Evolutionary conservation across 148 eudicot species (phyloP), one percentile per base, ranked within the genome.

Genomic region (Cornus florida): DNA sequence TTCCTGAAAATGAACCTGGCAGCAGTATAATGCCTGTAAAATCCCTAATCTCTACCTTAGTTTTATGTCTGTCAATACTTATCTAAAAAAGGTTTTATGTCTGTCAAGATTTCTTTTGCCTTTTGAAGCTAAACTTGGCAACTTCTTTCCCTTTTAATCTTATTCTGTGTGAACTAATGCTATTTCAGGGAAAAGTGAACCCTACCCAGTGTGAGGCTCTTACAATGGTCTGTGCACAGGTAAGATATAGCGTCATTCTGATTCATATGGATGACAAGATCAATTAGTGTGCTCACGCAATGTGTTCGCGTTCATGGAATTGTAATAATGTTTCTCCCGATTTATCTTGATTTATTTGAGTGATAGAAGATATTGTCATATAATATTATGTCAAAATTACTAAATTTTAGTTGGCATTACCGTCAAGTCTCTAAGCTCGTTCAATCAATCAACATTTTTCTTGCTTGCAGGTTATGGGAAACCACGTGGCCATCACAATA

Each of bases 21-120:
- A 96, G 99, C 98, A 96, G 99, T 84, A 96, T 96, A 78, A 96
- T 96, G 99, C 99, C 99, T 83, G 98, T 96, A 93, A 86, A 43
- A 56, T 62, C 43, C 46, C 79, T 73, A 32, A 53, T 69, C 43
- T 19, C 66, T 59, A 33, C 31, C 75, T 75, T 31, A 60, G 38
- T 60, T 57, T 23, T 71, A 31, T 41, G 39, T 8, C 13, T 0
- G 11, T 35, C 10, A 19, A 10, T 67, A 38, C 60, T 7, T 39
- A 39, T 39, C 43, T 4, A 39, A 39, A 39, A 39, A 39, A 39
- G 1, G 7, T 4, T 4, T 39, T 39, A n/a, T n/a, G 43, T 39
- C 5, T 39, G 1, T 39, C 43, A 0, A 7, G 48, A 35, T 35
- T 35, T 35, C 38, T 43, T 43, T 7, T 43, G 48, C 48, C 8